These are phyloP conservation scores for Pilaira anomala DNA, from an alignment of 192 early-diverging fungal genomes.

Conservation along the genomic window DNA sequence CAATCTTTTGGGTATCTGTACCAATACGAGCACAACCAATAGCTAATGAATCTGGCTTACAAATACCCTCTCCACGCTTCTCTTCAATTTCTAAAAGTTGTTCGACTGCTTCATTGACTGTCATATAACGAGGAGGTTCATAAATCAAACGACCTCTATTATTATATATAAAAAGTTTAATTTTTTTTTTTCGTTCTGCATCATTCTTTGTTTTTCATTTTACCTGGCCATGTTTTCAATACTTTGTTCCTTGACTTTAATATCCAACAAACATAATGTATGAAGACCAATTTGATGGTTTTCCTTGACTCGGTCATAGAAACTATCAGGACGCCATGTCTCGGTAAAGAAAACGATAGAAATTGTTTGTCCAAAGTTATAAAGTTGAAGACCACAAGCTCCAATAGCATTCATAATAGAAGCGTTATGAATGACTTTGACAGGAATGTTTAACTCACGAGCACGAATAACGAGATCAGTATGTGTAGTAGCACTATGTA, in stretches of 20 bases:
- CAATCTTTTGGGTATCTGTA: slow-evolving; percentile 75
- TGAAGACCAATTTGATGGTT: slow-evolving; percentile 85
- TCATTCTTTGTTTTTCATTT: neutral
- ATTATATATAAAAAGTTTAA: neutral
- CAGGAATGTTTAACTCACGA: slow-evolving; percentile 77
- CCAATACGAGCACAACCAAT: slow-evolving; percentile 93
- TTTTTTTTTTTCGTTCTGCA: neutral
- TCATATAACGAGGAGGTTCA: slow-evolving; percentile 98
- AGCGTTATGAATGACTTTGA: slow-evolving; percentile 97
- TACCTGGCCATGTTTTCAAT: slow-evolving; percentile 91
- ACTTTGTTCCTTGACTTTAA: slow-evolving; percentile 98
- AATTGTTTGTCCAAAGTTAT: slow-evolving; percentile 98
- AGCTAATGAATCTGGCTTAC: slow-evolving; percentile 74
- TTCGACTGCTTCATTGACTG: slow-evolving; percentile 86
- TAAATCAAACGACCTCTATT: slow-evolving; percentile 85
- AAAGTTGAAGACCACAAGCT: slow-evolving; percentile 92
- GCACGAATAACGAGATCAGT: slow-evolving; percentile 95
- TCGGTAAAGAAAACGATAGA: slow-evolving; percentile 98
- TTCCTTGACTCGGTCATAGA: slow-evolving; percentile 89
- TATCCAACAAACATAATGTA: slow-evolving; percentile 92
- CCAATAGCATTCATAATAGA: slow-evolving; percentile 99
- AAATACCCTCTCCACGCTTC: slow-evolving; percentile 68
- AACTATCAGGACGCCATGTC: slow-evolving; percentile 94
- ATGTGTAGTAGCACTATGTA: slow-evolving; percentile 89
- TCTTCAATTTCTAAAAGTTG: slow-evolving; percentile 94